Evolutionary conservation across 2,329 filamentous ascomycete genomes (phyloP).

Genomic region (Colletotrichum liriopes): DNA sequence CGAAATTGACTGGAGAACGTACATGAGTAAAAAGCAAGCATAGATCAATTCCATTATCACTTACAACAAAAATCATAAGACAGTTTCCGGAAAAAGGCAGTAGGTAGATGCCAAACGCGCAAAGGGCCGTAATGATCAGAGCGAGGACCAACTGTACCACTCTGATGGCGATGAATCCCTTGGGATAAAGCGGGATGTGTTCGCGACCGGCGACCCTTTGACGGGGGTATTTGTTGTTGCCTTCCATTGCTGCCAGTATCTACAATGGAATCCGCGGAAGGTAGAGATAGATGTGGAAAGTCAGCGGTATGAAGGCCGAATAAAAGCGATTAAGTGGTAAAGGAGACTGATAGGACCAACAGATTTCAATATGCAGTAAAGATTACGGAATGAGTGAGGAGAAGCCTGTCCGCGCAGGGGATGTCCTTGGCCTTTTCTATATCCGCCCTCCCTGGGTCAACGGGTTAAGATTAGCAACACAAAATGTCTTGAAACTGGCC

Average conservation of each 20-base stretch:
- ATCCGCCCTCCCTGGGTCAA: background rate
- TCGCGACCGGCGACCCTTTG: slow-evolving; percentile 57
- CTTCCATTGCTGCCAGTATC: background rate
- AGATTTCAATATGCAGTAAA: too few relatives aligned
- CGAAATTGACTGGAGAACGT: slow-evolving; percentile 54
- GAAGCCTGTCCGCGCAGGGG: background rate
- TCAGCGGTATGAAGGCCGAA: too few relatives aligned
- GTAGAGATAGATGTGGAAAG: background rate
- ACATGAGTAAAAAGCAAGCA: slow-evolving; percentile 16
- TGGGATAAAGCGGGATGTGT: slow-evolving; percentile 63
- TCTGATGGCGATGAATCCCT: slow-evolving; percentile 60
- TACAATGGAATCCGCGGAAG: background rate
- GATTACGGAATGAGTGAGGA: background rate
- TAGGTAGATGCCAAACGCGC: slow-evolving; percentile 58
- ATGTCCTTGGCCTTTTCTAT: background rate
- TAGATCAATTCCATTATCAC: slow-evolving; percentile 31
- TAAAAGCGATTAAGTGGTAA: background rate
- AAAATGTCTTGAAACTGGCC: background rate
- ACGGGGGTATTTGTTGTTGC: slow-evolving; percentile 47
- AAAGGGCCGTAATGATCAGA: slow-evolving; percentile 63
- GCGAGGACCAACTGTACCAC: slow-evolving; percentile 63
- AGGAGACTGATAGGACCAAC: background rate
- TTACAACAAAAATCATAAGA: slow-evolving; percentile 59
- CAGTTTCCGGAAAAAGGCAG: slow-evolving; percentile 55
- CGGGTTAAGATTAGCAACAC: background rate